These are phyloP conservation scores for Cutaneotrichosporon cyanovorans DNA, from an alignment of 1,284 basidiomycete species.

Conservation along the genomic window DNA sequence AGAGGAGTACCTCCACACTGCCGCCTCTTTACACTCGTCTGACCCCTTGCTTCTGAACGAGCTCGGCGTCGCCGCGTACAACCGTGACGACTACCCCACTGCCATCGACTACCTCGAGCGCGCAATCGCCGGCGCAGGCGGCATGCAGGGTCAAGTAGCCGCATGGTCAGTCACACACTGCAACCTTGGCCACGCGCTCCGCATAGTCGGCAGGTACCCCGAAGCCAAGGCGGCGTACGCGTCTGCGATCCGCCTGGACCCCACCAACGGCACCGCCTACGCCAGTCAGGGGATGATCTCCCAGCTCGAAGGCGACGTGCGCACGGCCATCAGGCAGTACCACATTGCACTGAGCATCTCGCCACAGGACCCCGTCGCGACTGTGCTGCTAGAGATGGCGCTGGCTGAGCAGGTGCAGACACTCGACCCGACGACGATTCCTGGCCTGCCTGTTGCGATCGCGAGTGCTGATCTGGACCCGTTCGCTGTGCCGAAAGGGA, in stretches of 20 bases:
- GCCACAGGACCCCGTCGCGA: conserved; percentile 75
- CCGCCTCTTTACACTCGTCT: conserved; percentile 66
- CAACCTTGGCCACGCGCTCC: conserved; percentile 79
- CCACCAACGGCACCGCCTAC: conserved; percentile 66
- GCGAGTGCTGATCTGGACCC: conserved; percentile 35
- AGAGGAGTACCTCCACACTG: conserved; percentile 76
- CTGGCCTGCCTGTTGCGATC: conserved; percentile 33
- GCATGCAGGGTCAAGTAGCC: conserved; percentile 72
- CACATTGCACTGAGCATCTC: conserved; percentile 82
- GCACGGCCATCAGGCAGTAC: conserved; percentile 74
- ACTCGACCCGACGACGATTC: conserved; percentile 32
- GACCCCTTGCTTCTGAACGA: conserved; percentile 91
- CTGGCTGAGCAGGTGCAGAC: conserved; percentile 51
- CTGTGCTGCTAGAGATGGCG: conserved; percentile 76
- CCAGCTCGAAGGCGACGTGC: conserved; percentile 63
- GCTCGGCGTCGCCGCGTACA: conserved; percentile 83
- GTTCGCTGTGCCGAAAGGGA: conserved; percentile 38
- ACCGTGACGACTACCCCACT: conserved; percentile 62
- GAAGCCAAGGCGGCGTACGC: conserved; percentile 65
- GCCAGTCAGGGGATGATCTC: conserved; percentile 76
- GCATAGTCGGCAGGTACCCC: conserved; percentile 64
- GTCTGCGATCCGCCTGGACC: conserved; percentile 70
- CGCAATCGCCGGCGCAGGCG: conserved; percentile 64
- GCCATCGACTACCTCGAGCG: conserved; percentile 65
- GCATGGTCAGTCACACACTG: conserved; percentile 82